Evolutionary conservation across 176 grass and related monocot genomes (phyloP).

Genomic region (Oryza glumipatula): DNA sequence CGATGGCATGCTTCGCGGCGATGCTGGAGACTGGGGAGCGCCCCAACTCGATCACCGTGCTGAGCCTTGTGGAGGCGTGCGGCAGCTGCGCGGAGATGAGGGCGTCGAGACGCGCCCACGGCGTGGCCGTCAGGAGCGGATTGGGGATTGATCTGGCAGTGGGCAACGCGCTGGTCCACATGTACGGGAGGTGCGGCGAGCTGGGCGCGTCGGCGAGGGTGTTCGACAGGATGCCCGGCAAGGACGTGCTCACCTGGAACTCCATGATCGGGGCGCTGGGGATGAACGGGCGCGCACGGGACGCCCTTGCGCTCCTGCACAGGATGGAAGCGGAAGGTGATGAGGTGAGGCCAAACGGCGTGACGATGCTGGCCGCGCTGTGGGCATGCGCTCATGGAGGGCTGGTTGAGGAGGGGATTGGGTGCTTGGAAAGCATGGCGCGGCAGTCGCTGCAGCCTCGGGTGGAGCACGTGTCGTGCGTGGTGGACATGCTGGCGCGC

Average conservation of each 20-base stretch:
- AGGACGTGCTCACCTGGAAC: slow-evolving; percentile 53
- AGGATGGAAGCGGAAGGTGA: slow-evolving; percentile 37
- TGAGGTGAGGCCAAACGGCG: slow-evolving; percentile 35
- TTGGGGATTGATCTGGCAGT: slow-evolving; percentile 28
- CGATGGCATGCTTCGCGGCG: slow-evolving; percentile 33
- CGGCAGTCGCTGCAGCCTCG: slow-evolving; percentile 11
- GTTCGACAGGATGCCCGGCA: slow-evolving; percentile 47
- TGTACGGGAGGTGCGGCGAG: slow-evolving; percentile 69
- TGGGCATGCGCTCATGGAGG: slow-evolving; percentile 63
- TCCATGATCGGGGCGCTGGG: slow-evolving; percentile 68
- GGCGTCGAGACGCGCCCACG: slow-evolving; percentile 50
- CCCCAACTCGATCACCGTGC: slow-evolving; percentile 54
- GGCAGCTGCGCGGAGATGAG: slow-evolving; percentile 34
- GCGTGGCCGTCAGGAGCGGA: slow-evolving; percentile 40
- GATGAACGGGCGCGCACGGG: slow-evolving; percentile 52
- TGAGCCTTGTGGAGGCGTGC: slow-evolving; percentile 59
- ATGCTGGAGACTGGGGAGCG: slow-evolving; percentile 36
- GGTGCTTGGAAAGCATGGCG: slow-evolving; percentile 44
- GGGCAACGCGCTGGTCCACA: slow-evolving; percentile 45
- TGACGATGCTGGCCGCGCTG: slow-evolving; percentile 46
- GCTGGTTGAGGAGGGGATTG: slow-evolving; percentile 51
- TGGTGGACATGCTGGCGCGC: slow-evolving; percentile 61
- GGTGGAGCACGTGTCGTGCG: slow-evolving; percentile 50
- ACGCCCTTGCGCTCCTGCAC: slow-evolving; percentile 32
- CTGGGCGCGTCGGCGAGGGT: slow-evolving; percentile 37